phyloP scores from a whole-genome alignment of 108 stramenopile species.

The Cyclotella cryptica region DNA sequence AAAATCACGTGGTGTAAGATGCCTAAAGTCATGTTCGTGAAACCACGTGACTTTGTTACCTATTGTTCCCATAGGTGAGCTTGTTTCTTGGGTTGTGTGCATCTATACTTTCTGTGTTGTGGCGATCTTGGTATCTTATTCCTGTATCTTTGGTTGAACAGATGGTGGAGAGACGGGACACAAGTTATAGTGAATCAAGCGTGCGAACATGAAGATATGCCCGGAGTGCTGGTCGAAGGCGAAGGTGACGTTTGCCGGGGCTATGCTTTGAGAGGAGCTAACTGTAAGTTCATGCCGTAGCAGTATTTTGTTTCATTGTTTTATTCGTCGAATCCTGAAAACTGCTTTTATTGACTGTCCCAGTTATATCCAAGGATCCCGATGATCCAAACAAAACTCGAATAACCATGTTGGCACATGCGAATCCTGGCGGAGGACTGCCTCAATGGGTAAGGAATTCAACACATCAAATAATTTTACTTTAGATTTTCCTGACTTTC shows the following conservation, averaged over 20 bases:
- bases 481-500: not conserved
- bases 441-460: constrained; percentile 59
- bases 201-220: constrained; percentile 70
- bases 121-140: no score
- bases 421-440: constrained; percentile 65
- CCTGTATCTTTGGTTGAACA: not conserved
- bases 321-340: constrained; percentile 2
- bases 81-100: not conserved
- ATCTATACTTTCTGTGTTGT: no score
- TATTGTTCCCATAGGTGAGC: constrained; percentile 81
- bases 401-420: constrained; percentile 59
- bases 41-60: constrained; percentile 85
- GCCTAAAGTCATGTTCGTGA: constrained; percentile 85
- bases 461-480: not conserved
- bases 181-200: constrained; percentile 89
- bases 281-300: constrained; percentile 47
- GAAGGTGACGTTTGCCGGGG: constrained; percentile 71
- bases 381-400: constrained; percentile 82
- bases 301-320: not conserved
- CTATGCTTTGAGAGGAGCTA: constrained; percentile 87
- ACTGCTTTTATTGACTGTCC: not conserved
- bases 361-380: constrained; percentile 72
- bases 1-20: constrained; percentile 84
- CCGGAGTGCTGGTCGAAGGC: constrained; percentile 58
- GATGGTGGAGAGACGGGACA: constrained; percentile 76